Evolutionary conservation across 2,329 filamentous ascomycete genomes (phyloP).

Genomic region (Penicillium sp.): DNA sequence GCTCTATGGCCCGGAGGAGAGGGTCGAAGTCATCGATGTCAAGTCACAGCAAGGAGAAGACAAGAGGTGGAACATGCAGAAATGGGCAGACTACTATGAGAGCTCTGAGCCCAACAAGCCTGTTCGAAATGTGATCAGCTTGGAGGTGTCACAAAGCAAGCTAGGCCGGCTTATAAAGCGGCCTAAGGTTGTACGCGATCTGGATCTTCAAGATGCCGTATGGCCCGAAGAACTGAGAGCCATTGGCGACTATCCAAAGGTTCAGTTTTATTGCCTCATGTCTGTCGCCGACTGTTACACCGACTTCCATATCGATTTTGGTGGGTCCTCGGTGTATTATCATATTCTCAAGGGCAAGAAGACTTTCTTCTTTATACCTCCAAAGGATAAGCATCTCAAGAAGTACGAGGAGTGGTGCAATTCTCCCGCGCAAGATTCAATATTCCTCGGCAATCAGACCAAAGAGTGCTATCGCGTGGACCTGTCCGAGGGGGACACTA

Average conservation of each 20-base stretch:
- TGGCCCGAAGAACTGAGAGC: conserved; percentile 54
- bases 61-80: conserved; percentile 64
- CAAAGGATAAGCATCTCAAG: conserved; percentile 66
- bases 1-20: conserved; percentile 62
- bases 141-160: conserved; percentile 66
- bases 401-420: conserved; percentile 72
- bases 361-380: conserved; percentile 71
- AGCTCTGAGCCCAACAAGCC: conserved; percentile 56
- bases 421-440: conserved; percentile 65
- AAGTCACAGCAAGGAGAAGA: conserved; percentile 67
- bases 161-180: conserved; percentile 63
- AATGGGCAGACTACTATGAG: conserved; percentile 69
- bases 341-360: conserved; percentile 69
- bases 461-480: conserved; percentile 69
- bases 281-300: conserved; percentile 71
- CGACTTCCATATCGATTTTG: conserved; percentile 72
- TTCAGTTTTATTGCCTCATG: conserved; percentile 70
- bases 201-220: conserved; percentile 55
- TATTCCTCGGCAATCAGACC: conserved; percentile 63
- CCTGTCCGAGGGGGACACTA: conserved; percentile 66
- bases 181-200: conserved; percentile 65
- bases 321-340: conserved; percentile 69
- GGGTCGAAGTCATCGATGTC: conserved; percentile 68
- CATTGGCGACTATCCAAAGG: conserved; percentile 60
- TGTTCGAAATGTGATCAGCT: conserved; percentile 68